A percentile compares a stretch with the other conserved stretches of the same genome.
phyloP scores from a whole-genome alignment of 2,329 filamentous ascomycete species.

The Sporothrix globosa region DNA sequence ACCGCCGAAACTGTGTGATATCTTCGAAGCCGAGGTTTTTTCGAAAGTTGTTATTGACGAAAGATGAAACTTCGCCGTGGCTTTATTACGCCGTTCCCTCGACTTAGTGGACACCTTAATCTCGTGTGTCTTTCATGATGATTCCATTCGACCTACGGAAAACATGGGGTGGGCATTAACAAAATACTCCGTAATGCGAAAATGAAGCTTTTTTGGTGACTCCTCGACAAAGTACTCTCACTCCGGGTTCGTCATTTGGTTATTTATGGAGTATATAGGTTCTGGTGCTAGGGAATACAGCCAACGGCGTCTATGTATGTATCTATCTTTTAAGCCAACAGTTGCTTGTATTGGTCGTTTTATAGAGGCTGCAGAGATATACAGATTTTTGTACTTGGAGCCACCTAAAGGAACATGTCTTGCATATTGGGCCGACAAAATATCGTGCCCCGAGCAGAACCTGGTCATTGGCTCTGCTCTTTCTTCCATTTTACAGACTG shows the following conservation, averaged over 20 bases:
- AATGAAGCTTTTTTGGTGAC: not conserved
- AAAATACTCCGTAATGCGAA: not conserved
- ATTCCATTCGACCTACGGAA: not conserved
- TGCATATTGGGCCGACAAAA: not conserved
- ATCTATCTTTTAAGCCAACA: not conserved
- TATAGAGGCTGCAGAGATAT: not conserved
- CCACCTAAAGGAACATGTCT: not conserved
- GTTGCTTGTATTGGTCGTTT: not conserved
- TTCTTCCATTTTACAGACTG: not conserved
- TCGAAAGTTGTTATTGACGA: not conserved
- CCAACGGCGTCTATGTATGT: not conserved
- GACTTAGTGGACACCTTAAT: not conserved
- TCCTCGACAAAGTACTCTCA: not conserved
- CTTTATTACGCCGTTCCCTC: not conserved
- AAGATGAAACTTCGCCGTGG: not conserved
- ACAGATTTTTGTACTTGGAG: not conserved
- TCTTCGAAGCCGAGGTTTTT: not conserved
- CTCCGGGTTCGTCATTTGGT: not conserved
- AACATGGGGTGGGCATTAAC: not conserved
- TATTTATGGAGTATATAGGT: not conserved
- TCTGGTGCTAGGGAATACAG: not conserved
- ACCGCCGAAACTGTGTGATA: not conserved
- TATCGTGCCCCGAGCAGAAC: not conserved
- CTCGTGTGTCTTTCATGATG: too few species aligned
- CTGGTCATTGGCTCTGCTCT: not conserved